Evolutionary conservation across 1,139 yeast genomes (phyloP).

Genomic region (Saccharomycopsis phalli): DNA sequence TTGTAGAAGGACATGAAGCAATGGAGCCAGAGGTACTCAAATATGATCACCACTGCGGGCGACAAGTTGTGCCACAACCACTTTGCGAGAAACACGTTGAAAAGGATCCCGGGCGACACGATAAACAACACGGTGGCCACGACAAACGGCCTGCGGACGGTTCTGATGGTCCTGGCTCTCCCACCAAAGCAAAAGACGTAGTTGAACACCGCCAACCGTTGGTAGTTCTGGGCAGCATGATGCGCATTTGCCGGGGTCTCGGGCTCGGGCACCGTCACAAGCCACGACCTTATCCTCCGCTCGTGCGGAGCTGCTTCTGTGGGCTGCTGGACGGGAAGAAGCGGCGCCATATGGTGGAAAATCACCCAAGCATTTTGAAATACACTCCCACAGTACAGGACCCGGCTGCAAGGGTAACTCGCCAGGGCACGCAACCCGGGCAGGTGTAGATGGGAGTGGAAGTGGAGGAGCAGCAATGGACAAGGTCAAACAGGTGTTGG

Average conservation of each 20-base stretch:
- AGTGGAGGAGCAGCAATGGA: too few species aligned
- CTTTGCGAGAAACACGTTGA: slow-evolving; percentile 40
- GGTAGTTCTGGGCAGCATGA: slow-evolving; percentile 26
- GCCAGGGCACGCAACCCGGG: too few species aligned
- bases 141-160: slow-evolving; percentile 31
- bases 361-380: too few species aligned
- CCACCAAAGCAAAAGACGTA: slow-evolving; percentile 57
- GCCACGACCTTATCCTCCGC: too few species aligned
- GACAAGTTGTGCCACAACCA: slow-evolving; percentile 53
- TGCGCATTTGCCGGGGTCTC: not conserved
- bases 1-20: slow-evolving; percentile 40
- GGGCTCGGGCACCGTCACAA: not conserved
- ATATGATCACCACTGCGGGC: slow-evolving; percentile 50
- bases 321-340: too few species aligned
- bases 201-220: slow-evolving; percentile 34
- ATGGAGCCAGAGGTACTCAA: slow-evolving; percentile 49
- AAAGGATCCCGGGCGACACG: slow-evolving; percentile 43
- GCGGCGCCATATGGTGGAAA: too few species aligned
- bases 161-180: slow-evolving; percentile 35
- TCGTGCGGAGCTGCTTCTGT: too few species aligned
- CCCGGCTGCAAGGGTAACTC: too few species aligned
- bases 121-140: slow-evolving; percentile 31
- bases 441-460: too few species aligned
- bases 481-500: slow-evolving; percentile 9
- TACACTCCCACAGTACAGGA: too few species aligned